Evolutionary conservation across 345 rosid species (phyloP).

Genomic region (Bruguiera gymnorhiza): DNA sequence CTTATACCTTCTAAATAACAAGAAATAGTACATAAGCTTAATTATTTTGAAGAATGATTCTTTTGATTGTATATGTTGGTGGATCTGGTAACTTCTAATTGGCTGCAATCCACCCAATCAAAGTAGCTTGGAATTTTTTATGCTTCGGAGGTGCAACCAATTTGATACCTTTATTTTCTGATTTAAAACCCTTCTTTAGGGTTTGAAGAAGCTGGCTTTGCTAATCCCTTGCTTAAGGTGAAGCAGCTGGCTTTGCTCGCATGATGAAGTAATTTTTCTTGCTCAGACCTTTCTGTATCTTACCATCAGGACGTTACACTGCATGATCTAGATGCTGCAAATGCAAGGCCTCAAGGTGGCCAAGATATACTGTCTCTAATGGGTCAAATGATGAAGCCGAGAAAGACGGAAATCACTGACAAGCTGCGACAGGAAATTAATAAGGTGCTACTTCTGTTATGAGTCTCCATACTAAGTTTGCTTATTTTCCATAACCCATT

Average conservation of each 20-base stretch:
- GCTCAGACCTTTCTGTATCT: constrained; percentile 7
- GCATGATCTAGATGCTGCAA: constrained; percentile 97
- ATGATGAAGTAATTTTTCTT: constrained; percentile 6
- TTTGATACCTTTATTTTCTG: neutral
- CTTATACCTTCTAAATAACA: neutral
- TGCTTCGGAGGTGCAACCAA: neutral
- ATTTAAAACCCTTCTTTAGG: neutral
- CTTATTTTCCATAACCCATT: neutral
- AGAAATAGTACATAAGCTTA: neutral
- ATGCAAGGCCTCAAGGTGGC: constrained; percentile 99
- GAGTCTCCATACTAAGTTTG: neutral
- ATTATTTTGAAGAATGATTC: neutral
- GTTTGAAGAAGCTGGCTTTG: too few species aligned
- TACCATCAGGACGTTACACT: constrained; percentile 80
- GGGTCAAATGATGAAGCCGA: constrained; percentile 99
- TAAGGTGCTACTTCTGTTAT: constrained; percentile 47
- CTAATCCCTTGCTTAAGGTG: neutral
- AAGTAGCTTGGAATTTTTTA: constrained; percentile 1
- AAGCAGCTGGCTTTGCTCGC: neutral
- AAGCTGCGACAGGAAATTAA: constrained; percentile 96
- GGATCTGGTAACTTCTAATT: too few species aligned
- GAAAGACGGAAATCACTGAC: constrained; percentile 92
- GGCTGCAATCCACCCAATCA: neutral
- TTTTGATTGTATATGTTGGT: neutral
- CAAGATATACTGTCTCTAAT: constrained; percentile 93